Percentiles rank a stretch among this genome's conserved stretches.
Conservation (phyloP, 805 yeast species). For the Wickerhamiella shivajii region DNA sequence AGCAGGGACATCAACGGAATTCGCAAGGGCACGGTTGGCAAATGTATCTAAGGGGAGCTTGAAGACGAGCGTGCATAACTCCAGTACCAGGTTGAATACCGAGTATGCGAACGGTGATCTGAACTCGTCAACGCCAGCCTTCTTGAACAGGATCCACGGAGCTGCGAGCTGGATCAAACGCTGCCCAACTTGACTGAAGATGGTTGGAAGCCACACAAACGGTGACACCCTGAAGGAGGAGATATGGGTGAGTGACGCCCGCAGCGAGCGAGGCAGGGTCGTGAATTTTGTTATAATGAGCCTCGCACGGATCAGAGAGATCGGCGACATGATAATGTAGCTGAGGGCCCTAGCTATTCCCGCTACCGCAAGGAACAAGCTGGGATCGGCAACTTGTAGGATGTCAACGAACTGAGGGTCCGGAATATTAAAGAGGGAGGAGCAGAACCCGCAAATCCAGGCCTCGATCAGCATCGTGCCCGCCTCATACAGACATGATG, state of each 20-base stretch:
- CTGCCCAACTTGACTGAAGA: slow-evolving; percentile 46
- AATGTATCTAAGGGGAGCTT: slow-evolving; percentile 80
- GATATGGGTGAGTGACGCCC: slow-evolving; percentile 45
- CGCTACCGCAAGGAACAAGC: slow-evolving; percentile 49
- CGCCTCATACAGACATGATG: slow-evolving; percentile 66
- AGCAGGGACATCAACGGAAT: slow-evolving; percentile 30
- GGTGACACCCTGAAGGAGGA: slow-evolving; percentile 41
- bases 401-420: slow-evolving; percentile 80
- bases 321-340: slow-evolving; percentile 58
- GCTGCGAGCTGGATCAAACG: slow-evolving; percentile 50
- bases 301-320: slow-evolving; percentile 67
- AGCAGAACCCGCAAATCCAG: slow-evolving; percentile 79
- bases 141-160: slow-evolving; percentile 45
- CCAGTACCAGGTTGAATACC: slow-evolving; percentile 42
- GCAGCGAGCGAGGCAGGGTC: slow-evolving; percentile 43
- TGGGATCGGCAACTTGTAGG: slow-evolving; percentile 54
- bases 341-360: slow-evolving; percentile 60
- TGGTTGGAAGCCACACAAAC: slow-evolving; percentile 49
- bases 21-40: slow-evolving; percentile 68
- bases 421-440: slow-evolving; percentile 69
- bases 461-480: slow-evolving; percentile 67
- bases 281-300: slow-evolving; percentile 56
- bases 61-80: slow-evolving; percentile 53
- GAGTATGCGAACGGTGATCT: slow-evolving; percentile 48
- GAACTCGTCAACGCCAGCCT: slow-evolving; percentile 51